Evolutionary conservation across 1,139 yeast genomes (phyloP).

Genomic region (Torulaspora globosa): DNA sequence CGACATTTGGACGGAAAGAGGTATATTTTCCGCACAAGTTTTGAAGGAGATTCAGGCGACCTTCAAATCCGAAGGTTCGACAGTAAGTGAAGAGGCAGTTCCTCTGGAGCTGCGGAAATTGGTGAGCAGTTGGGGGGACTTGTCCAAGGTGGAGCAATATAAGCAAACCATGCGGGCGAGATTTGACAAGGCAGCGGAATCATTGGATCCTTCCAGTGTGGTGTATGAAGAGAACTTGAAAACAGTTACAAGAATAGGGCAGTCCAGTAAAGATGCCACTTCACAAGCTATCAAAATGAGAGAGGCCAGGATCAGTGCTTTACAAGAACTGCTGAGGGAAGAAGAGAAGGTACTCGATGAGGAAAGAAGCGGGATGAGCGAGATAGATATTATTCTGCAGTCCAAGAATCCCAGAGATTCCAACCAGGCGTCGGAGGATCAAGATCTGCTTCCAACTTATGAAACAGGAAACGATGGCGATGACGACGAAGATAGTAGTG

Average conservation of each 20-base stretch:
- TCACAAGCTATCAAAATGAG: constrained; percentile 24
- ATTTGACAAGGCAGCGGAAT: constrained; percentile 31
- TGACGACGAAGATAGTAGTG: constrained; percentile 22
- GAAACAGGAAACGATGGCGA: constrained; percentile 27
- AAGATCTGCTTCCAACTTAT: constrained; percentile 29
- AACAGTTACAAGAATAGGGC: constrained; percentile 30
- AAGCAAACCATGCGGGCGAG: constrained; percentile 26
- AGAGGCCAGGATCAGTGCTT: constrained; percentile 17
- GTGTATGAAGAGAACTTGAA: constrained; percentile 32
- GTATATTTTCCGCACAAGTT: constrained; percentile 48
- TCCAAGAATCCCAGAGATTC: constrained; percentile 29
- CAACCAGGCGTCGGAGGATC: constrained; percentile 14
- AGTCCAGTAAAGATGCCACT: constrained; percentile 26
- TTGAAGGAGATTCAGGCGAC: constrained; percentile 45
- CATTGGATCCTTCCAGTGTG: constrained; percentile 30
- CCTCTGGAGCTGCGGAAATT: constrained; percentile 23
- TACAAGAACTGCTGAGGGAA: constrained; percentile 23
- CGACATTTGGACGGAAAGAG: constrained; percentile 73
- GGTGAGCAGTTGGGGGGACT: constrained; percentile 17
- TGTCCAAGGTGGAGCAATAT: constrained; percentile 23
- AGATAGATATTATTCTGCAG: constrained; percentile 28
- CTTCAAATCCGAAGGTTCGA: constrained; percentile 26
- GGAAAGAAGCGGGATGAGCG: constrained; percentile 28
- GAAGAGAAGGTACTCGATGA: constrained; percentile 23
- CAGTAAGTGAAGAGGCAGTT: constrained; percentile 8